phyloP scores from a whole-genome alignment of 306 rosid genomes.

The Prunus mongolica region DNA sequence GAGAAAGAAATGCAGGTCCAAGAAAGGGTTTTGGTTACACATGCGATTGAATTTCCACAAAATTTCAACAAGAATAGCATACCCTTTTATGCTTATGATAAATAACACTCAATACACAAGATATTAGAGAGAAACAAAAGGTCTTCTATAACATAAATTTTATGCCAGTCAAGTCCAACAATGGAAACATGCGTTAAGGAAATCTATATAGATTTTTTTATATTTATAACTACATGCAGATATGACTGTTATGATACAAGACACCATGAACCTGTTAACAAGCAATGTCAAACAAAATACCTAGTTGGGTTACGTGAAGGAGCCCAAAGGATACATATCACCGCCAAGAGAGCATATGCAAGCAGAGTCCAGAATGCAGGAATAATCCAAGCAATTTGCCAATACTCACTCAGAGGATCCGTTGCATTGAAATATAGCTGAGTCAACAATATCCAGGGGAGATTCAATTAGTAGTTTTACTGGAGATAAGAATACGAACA shows the following conservation, averaged over 20 bases:
- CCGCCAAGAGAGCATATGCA: constrained; percentile 63
- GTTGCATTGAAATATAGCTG: constrained; percentile 95
- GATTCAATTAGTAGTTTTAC: constrained; percentile 15
- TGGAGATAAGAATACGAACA: not conserved
- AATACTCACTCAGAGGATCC: constrained; percentile 83
- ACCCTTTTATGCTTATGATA: not conserved
- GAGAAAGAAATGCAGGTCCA: not conserved
- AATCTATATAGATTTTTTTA: not conserved
- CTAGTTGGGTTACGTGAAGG: constrained; percentile 91
- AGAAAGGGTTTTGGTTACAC: too few species aligned
- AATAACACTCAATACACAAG: not conserved
- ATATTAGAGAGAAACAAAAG: not conserved
- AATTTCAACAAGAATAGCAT: not conserved
- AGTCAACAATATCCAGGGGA: constrained; percentile 22
- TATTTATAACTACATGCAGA: not conserved
- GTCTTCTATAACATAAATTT: not conserved
- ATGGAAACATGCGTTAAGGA: not conserved
- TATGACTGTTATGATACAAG: not conserved
- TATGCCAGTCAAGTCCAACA: not conserved
- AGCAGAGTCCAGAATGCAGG: constrained; percentile 86
- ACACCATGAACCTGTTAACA: constrained; percentile 1
- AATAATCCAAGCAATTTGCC: constrained; percentile 95
- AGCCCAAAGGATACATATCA: constrained; percentile 90
- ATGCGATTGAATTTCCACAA: not conserved
- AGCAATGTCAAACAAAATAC: constrained; percentile 35